These are phyloP conservation scores for Ogataea ganodermae DNA, from an alignment of 805 yeast species.

Conservation along the genomic window DNA sequence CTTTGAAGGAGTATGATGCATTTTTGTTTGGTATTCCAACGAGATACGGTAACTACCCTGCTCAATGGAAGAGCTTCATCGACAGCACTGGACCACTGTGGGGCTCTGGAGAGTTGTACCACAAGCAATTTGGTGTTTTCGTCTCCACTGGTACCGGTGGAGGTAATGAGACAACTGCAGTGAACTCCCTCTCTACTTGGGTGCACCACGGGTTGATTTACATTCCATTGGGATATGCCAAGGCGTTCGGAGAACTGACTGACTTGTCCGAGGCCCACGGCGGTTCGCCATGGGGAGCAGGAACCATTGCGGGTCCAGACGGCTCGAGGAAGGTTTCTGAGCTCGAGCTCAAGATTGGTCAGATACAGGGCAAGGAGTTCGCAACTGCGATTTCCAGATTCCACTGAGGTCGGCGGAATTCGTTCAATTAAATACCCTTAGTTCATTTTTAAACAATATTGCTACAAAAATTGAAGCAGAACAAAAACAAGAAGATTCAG, in stretches of 20 bases:
- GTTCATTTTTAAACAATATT: neutral
- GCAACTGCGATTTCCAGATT: slow-evolving; percentile 45
- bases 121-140: slow-evolving; percentile 74
- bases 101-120: slow-evolving; percentile 68
- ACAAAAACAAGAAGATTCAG: too few relatives aligned
- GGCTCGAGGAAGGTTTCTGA: slow-evolving; percentile 70
- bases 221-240: slow-evolving; percentile 75
- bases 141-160: slow-evolving; percentile 72
- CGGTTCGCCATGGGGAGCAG: slow-evolving; percentile 88
- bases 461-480: too few relatives aligned
- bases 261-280: slow-evolving; percentile 72
- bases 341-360: slow-evolving; percentile 65
- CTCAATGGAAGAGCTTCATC: slow-evolving; percentile 77
- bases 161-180: slow-evolving; percentile 75
- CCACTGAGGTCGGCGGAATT: too few relatives aligned
- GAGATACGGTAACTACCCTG: slow-evolving; percentile 72
- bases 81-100: slow-evolving; percentile 77
- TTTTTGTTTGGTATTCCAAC: slow-evolving; percentile 81
- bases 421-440: too few relatives aligned
- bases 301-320: slow-evolving; percentile 71
- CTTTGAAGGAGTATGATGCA: slow-evolving; percentile 65
- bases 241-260: slow-evolving; percentile 55
- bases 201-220: slow-evolving; percentile 77
- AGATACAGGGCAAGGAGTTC: slow-evolving; percentile 68
- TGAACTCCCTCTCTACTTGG: slow-evolving; percentile 57